A percentile compares a stretch with the other conserved stretches of the same genome.
Conservation (phyloP, 2,329 filamentous ascomycete species). For the Aureobasidium sp. region DNA sequence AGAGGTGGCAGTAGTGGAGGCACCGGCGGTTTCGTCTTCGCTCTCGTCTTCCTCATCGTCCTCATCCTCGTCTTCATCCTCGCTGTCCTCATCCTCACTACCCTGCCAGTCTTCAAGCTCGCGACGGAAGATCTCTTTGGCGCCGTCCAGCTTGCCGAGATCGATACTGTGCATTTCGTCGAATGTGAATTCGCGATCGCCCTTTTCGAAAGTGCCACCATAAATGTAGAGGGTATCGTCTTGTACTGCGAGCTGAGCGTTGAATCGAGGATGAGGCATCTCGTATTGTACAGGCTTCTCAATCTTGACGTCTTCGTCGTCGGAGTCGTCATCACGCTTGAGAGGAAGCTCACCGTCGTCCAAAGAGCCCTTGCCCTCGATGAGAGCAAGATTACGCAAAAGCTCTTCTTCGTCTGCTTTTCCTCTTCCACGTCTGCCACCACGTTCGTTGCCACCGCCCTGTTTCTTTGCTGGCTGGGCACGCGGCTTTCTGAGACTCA, state of each 20-base stretch:
- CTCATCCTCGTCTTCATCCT: conserved; percentile 44
- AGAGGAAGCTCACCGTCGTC: conserved; percentile 29
- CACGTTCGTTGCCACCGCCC: conserved; percentile 48
- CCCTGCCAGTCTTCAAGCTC: conserved; percentile 79
- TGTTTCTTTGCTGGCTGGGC: conserved; percentile 55
- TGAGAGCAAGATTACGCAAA: conserved; percentile 73
- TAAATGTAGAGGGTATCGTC: conserved; percentile 91
- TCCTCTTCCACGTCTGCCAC: conserved; percentile 63
- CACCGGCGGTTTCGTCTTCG: conserved; percentile 19
- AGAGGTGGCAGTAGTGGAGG: conserved; percentile 48
- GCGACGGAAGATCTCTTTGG: conserved; percentile 81
- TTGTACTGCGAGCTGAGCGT: conserved; percentile 82
- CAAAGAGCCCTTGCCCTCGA: conserved; percentile 65
- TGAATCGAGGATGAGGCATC: conserved; percentile 85
- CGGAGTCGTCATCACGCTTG: conserved; percentile 32
- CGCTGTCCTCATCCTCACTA: conserved; percentile 38
- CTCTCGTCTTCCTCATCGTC: conserved; percentile 51
- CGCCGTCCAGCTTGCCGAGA: conserved; percentile 89
- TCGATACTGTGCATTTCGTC: conserved; percentile 92
- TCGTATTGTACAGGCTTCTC: conserved; percentile 62
- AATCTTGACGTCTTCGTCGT: conserved; percentile 47
- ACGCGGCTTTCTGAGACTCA: conserved; percentile 68
- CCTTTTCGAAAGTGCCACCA: conserved; percentile 91
- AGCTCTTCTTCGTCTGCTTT: conserved; percentile 91
- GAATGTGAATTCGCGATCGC: conserved; percentile 90